Percentiles rank a stretch among this genome's conserved stretches.
Conservation (phyloP, 2,329 filamentous ascomycete genomes). For the Trichoderma atrobrunneum region DNA sequence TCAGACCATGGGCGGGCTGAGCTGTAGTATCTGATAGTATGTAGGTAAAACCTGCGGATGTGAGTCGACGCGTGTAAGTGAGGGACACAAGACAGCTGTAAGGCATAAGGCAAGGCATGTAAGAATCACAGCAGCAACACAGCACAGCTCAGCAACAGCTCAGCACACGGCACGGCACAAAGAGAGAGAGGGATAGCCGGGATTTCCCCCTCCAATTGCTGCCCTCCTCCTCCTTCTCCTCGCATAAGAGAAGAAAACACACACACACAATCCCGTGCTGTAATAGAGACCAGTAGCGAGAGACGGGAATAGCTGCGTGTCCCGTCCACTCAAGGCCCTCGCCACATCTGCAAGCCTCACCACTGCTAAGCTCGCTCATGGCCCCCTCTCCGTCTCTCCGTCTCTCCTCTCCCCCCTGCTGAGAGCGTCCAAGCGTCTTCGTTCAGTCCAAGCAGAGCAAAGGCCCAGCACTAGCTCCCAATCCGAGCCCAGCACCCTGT, state of each 20-base stretch:
- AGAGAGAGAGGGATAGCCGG: not conserved
- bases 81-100: not conserved
- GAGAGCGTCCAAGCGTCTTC: not conserved
- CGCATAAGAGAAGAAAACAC: not conserved
- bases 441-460: not conserved
- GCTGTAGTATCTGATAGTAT: too few species aligned
- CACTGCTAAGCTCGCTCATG: not conserved
- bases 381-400: not conserved
- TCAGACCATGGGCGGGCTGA: too few species aligned
- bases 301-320: not conserved
- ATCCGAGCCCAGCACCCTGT: not conserved
- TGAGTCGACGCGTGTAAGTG: not conserved
- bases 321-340: constrained; percentile 4
- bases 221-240: not conserved
- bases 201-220: not conserved
- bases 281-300: not conserved
- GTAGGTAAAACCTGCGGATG: not conserved
- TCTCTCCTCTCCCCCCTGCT: not conserved
- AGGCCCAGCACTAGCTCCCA: not conserved
- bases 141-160: not conserved
- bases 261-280: not conserved
- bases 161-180: not conserved
- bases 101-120: not conserved
- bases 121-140: not conserved
- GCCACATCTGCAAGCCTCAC: constrained; percentile 14